Base-by-base conservation (phyloP, 345 rosid genomes). In the Mercurialis annua region DNA sequence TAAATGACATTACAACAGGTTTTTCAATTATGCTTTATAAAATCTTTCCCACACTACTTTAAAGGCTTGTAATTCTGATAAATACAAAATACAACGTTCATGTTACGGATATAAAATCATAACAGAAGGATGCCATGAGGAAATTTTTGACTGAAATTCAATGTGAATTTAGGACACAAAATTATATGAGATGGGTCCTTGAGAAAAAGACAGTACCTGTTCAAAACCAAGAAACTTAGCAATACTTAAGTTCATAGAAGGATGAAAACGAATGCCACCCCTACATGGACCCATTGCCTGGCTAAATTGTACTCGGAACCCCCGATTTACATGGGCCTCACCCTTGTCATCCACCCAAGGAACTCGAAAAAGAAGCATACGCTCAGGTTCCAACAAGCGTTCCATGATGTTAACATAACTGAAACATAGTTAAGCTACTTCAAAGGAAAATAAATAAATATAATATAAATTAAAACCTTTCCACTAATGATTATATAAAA, bases 291-390 rank as follows among this genome's bases (percentile, higher is more conserved):
- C 99, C 62, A 94, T 55, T 29, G 98, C 92, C 84, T 87, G 98
- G 73, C 83, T 94, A 80, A 94, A 94, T 62, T 94, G 99, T 57
- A 94, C 96, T 72, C 99, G 78, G 72, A 89, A 92, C 30, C 99
- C 99, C 40, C 99, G 87, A 78, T 90, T 92, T 53, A 92, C 96
- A 82, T 91, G 97, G 62, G 90, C 88, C 83, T 92, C 99, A 56
- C 99, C 99, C 63, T 92, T 88, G 69, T 94, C 99, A 89, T 94
- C 99, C 67, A 84, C 80, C 99, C 99, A 94, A 17, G 99, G 96
- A 71, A 92, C 98, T 75, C 98, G 91, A 66, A 94, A 94, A 61
- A 89, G 77, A 77, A 94, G 83, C 85, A 85, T 88, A 9, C 98
- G 89, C 72, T 94, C 98, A 17, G 98, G 99, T 77, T 94, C 99